phyloP scores from a whole-genome alignment of 2,329 filamentous ascomycete species.

The Huntiella savannae region DNA sequence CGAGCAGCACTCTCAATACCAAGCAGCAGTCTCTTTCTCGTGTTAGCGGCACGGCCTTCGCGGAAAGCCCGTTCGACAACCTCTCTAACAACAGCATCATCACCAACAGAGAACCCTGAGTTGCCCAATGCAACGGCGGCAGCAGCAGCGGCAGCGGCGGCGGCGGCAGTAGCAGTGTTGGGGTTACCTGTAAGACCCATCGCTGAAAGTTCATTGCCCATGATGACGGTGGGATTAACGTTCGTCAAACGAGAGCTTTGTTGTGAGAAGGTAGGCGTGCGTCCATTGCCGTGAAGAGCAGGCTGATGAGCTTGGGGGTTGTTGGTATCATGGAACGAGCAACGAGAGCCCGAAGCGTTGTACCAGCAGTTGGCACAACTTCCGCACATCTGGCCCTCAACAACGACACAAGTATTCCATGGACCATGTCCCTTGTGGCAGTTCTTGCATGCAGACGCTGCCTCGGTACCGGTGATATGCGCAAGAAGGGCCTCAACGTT shows the following conservation, averaged over 20 bases:
- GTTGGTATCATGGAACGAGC: conserved; percentile 37
- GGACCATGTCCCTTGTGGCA: conserved; percentile 41
- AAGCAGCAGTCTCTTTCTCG: conserved; percentile 27
- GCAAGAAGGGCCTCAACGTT: conserved; percentile 41
- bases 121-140: neutral
- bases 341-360: conserved; percentile 39
- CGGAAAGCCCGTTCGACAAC: conserved; percentile 28
- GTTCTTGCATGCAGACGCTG: conserved; percentile 34
- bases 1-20: conserved; percentile 34
- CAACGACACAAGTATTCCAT: conserved; percentile 39
- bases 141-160: conserved; percentile 5
- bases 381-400: conserved; percentile 40
- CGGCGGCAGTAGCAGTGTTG: neutral
- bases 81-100: conserved; percentile 20
- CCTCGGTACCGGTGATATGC: conserved; percentile 33
- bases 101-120: conserved; percentile 14
- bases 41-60: conserved; percentile 25
- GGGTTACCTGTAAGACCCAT: too few relatives aligned
- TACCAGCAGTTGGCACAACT: conserved; percentile 46
- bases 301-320: conserved; percentile 22
- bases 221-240: too few relatives aligned
- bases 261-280: conserved; percentile 7
- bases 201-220: too few relatives aligned
- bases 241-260: conserved; percentile 11
- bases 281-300: conserved; percentile 9